Base-by-base conservation (phyloP, 2,329 filamentous ascomycete species). In the Didymosphaeria variabile region DNA sequence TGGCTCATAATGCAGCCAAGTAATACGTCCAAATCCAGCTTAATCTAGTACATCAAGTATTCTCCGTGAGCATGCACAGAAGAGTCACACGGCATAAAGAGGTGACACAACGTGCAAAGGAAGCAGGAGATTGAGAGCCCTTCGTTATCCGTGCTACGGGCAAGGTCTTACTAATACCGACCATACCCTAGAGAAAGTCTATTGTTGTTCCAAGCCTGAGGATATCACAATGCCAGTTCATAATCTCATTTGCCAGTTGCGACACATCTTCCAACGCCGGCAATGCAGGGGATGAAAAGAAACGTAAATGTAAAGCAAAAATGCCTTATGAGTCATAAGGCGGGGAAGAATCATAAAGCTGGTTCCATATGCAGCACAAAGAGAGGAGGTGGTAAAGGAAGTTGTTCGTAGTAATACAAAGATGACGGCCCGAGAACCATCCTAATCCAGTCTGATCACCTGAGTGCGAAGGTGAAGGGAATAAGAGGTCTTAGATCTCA, bases 341-440 rank as follows among this genome's bases (percentile, higher is more conserved):
- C 26, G 52, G 19, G 26, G 42, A 19, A 54, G 17, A 21, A 49
- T 59, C 55, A 51, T 17, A 42, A 47, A 55, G 32, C 42, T 52
- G 29, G 32, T 59, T 40, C 13, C 51, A 50, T 50, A 55, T 59
- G 50, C 51, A 49, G 44, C 36, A 46, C 21, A 29, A 42, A 55
- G 26, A 46, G 23, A 46, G 17, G 31, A n/a, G 29, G 15, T 42
- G 29, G 21, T 6, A 49, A 32, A 32, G 38, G 34, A 49, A 17
- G 44, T 32, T 19, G 38, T 44, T 42, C 23, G 32, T 56, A 60
- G 36, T 45, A 60, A 56, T 56, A 56, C 46, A 60, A 19, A 40
- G 45, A 21, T 29, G 29, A 29, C 29, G 21, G 23, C 21, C 26
- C 13, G 47, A 31, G 8, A 29, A 7, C 7, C 13, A 1, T 17